Base-by-base conservation (phyloP, 208 protist genomes). In the Acanthamoeba lenticulata region DNA sequence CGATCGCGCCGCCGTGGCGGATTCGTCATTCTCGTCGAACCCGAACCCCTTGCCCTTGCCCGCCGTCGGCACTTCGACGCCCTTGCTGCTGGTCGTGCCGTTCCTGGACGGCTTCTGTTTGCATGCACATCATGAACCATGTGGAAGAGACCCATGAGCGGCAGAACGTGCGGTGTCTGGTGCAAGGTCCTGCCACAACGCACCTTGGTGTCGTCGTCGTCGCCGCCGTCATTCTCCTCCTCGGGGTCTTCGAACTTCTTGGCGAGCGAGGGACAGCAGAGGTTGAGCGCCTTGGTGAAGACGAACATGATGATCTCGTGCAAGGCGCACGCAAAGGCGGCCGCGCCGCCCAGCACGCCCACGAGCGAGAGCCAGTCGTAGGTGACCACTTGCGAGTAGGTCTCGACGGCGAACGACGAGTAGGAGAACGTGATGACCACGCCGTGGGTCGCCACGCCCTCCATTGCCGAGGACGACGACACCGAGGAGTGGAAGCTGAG, bases 271-370 rank as follows among this genome's bases (percentile, higher is more conserved):
- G 67, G 67, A 24, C 67, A 77, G 36, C 67, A 77, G 42, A 27
- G 29, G 17, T 15, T 1, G 36, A 44, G 36, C 34, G 38, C 21
- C 67, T 77, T 77, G 29, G 67, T 40, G 67, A 45, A 77, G 2
- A 77, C 42, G 67, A 77, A 29, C 67, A 77, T 77, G 24, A 77
- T n/a, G 67, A 77, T 77, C 67, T 77, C 67, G 34, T 77, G 67
- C 67, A 77, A 27, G 15, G 67, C 67, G 38, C 67, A 77, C 17
- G 29, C 27, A 19, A 77, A 77, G 19, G 67, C 67, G 0, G 67
- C 67, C n/a, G 67, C 67, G 67, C 67, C 67, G 24, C 67, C 67
- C 34, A 77, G 38, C 13, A 44, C 38, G 38, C 67, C 67, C 7
- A 77, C 36, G 19, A 77, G 67, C 7, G 67, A 45, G 19, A 77